These are phyloP conservation scores for Chrysoporthe deuterocubensis DNA, from an alignment of 2,329 filamentous ascomycete species.

Conservation along the genomic window DNA sequence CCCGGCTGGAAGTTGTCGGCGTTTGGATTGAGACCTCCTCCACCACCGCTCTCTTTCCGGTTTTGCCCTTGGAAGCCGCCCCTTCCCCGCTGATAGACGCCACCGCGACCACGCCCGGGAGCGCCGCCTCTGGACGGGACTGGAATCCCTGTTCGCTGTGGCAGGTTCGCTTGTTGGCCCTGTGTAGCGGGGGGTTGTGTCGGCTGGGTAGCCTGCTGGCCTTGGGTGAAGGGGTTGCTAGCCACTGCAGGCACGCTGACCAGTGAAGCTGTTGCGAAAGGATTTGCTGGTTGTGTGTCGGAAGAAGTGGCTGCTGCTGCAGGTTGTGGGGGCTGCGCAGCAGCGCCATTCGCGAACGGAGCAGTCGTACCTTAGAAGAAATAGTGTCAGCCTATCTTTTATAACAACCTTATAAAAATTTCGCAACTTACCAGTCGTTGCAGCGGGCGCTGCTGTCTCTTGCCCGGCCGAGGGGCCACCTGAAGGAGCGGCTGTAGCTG, in stretches of 20 bases:
- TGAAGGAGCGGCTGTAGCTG: conserved; percentile 31
- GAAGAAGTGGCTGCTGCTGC: conserved; percentile 22
- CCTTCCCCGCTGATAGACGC: conserved; percentile 36
- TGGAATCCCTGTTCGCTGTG: conserved; percentile 33
- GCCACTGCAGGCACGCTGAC: conserved; percentile 2
- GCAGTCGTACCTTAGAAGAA: conserved; percentile 2
- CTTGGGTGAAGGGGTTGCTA: conserved; percentile 20
- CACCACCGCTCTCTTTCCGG: conserved; percentile 46
- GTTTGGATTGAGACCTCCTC: conserved; percentile 51
- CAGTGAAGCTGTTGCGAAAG: conserved; percentile 24
- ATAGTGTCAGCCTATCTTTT: conserved; percentile 10
- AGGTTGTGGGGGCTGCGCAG: conserved; percentile 21
- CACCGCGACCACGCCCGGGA: conserved; percentile 33
- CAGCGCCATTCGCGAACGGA: conserved; percentile 23
- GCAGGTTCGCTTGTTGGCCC: conserved; percentile 23
- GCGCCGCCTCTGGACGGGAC: conserved; percentile 33
- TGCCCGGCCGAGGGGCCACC: conserved; percentile 18
- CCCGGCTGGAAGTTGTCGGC: conserved; percentile 59
- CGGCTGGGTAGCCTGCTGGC: conserved; percentile 25
- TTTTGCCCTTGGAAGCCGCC: conserved; percentile 40
- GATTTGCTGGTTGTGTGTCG: conserved; percentile 24
- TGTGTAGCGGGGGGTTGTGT: conserved; percentile 27
- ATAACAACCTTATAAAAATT: background rate
- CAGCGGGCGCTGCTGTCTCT: conserved; percentile 21
- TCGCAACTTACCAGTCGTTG: conserved; percentile 20